A percentile compares a stretch with the other conserved stretches of the same genome.
phyloP scores from a whole-genome alignment of 331 rosid genomes.

The Cydonia oblonga region DNA sequence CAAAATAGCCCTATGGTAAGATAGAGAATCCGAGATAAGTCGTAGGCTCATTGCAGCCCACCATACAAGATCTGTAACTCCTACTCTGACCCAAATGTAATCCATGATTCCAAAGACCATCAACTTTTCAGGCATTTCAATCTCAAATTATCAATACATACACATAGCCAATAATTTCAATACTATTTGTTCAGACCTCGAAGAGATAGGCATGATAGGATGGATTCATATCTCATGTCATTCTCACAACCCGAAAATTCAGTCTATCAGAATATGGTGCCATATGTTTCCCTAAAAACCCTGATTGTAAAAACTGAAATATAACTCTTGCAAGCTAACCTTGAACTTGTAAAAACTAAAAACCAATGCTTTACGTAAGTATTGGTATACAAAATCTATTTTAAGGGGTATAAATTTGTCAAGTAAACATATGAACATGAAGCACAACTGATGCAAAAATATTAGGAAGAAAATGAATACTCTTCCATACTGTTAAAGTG shows the following conservation, averaged over 20 bases:
- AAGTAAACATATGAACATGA: neutral
- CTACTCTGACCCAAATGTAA: neutral
- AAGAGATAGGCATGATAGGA: neutral
- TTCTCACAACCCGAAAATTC: neutral
- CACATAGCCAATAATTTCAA: neutral
- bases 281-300: neutral
- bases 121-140: neutral
- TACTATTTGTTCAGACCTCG: neutral
- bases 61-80: neutral
- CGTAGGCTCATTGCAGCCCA: neutral
- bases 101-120: neutral
- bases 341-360: neutral
- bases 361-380: neutral
- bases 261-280: neutral
- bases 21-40: neutral
- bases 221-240: neutral
- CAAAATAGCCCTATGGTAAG: neutral
- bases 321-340: neutral
- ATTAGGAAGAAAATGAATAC: neutral
- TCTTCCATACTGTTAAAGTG: slow-evolving; percentile 66
- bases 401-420: neutral
- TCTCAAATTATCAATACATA: neutral
- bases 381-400: neutral
- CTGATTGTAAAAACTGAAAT: neutral
- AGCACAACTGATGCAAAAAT: neutral